Evolutionary conservation across 2,329 filamentous ascomycete genomes (phyloP), one percentile per base, ranked within the genome.

Genomic region (Alternaria angustiovoidea): DNA sequence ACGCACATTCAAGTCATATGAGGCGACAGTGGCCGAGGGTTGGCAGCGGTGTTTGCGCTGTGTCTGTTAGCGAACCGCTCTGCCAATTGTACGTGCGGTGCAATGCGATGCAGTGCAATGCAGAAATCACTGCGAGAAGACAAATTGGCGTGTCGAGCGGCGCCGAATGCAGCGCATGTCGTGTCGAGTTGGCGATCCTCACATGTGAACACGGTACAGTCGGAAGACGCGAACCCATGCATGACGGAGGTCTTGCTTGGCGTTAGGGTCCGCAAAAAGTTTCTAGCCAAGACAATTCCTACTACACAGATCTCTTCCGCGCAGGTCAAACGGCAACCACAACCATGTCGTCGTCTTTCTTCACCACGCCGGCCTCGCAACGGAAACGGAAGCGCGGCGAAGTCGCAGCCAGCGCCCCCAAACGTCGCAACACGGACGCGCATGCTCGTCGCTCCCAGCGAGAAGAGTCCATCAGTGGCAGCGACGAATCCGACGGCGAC

Each of bases 381-480:
- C 92, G 92, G 82, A 98, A 98, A 86, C 86, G 95, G 72, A 98
- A 98, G 85, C 87, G 94, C 59, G 58, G 76, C 38, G 73, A 81
- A 51, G 62, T 66, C 62, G 74, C 83, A 7, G 84, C 85, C 26
- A 84, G 88, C 51, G 79, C 79, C 6, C 85, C 87, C 2, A 88
- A 88, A 78, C 90, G 89, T 74, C 83, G 86, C 76, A 84, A 84
- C 66, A 81, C 82, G 53, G 76, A 84, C 66, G 60, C 79, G 54
- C 72, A 78, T 59, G 79, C 75, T 76, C 80, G 79, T 72, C 77
- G 83, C 80, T 81, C 75, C 71, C 80, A 83, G 54, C 82, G 89
- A 73, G 89, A 91, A 71, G 90, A 93, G 67, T 94, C 91, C n/a
- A 94, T 96, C 78, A 96, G 92, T 44, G 91, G 91, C 57, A 94